These are phyloP conservation scores for Suillus placidus DNA, from an alignment of 768 basidiomycete genomes.

Conservation along the genomic window DNA sequence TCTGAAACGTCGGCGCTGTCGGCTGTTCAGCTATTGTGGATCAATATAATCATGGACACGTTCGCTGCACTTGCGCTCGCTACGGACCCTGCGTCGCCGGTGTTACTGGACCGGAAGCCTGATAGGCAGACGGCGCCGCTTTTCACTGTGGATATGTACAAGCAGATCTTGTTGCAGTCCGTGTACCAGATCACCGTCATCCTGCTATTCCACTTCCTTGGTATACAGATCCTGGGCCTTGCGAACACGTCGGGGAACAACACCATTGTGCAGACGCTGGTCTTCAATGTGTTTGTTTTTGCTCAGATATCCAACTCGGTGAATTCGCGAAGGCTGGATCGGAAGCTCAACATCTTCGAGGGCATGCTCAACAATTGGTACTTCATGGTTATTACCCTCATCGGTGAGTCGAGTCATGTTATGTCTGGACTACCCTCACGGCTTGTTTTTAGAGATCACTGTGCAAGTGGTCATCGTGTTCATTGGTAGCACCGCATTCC, in stretches of 20 bases:
- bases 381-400: conserved; percentile 80
- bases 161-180: conserved; percentile 92
- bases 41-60: conserved; percentile 98
- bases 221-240: conserved; percentile 70
- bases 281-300: conserved; percentile 99
- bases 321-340: conserved; percentile 88
- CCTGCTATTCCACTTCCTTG: conserved; percentile 88
- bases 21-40: conserved; percentile 97
- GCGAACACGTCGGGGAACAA: conserved; percentile 38
- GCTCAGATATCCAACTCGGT: conserved; percentile 96
- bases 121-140: conserved; percentile 88
- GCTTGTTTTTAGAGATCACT: conserved; percentile 65
- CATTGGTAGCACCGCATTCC: conserved; percentile 89
- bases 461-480: conserved; percentile 89
- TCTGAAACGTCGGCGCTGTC: conserved; percentile 84
- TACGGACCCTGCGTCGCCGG: conserved; percentile 88
- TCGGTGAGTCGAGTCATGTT: conserved; percentile 57
- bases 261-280: conserved; percentile 73
- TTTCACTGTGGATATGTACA: conserved; percentile 94
- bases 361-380: conserved; percentile 80
- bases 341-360: conserved; percentile 85
- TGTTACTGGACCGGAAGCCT: conserved; percentile 85
- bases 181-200: conserved; percentile 82
- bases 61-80: conserved; percentile 98
- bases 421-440: conserved; percentile 9